Base-by-base conservation (phyloP, 23 red algal species). In the Gracilariopsis chorda region DNA sequence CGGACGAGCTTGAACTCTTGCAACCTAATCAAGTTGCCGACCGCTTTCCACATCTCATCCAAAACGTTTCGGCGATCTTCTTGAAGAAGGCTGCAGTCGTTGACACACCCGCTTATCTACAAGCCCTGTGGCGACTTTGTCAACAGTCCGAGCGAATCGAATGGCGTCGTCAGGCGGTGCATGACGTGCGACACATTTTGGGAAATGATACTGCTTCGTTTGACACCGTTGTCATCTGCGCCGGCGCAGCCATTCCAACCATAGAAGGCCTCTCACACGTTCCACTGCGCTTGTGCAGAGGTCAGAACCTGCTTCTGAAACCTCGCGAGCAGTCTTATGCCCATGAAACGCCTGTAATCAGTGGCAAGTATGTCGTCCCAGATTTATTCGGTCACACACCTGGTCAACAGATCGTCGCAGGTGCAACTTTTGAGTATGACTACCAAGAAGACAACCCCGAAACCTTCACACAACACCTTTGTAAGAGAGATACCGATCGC, bases 181-280 rank as follows among this genome's bases (percentile, higher is more conserved):
- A 0, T 6, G 30, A 43, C 34, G 65, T 94, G 19, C 11, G 25
- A 68, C 57, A 78, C 0, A 12, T 94, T 25, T 67, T 86, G 42
- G 67, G 84, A 41, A 48, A 48, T 5, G 2, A 9, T 16, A 2
- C 28, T 20, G 13, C 3, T 24, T 40, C 41, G 41, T 94, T 68
- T 87, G 83, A 94, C n/a, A 60, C 76, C n/a, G 81, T 94, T 67
- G 82, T 94, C 0, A 33, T 94, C 51, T 94, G 92, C 78, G 69
- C 82, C 23, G 92, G 92, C 41, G 92, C 92, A 20, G 48, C 84
- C 13, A 77, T 78, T 17, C 45, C 46, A 56, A 28, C 27, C 14
- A 78, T 94, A 33, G 8, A 48, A 61, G 80, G 72, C 4, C 19
- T 94, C 5, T 42, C 27, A 20, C 25, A 77, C 71, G 49, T 94